Base-by-base conservation (phyloP, 2,329 filamentous ascomycete genomes). In the Penicillium sp. region DNA sequence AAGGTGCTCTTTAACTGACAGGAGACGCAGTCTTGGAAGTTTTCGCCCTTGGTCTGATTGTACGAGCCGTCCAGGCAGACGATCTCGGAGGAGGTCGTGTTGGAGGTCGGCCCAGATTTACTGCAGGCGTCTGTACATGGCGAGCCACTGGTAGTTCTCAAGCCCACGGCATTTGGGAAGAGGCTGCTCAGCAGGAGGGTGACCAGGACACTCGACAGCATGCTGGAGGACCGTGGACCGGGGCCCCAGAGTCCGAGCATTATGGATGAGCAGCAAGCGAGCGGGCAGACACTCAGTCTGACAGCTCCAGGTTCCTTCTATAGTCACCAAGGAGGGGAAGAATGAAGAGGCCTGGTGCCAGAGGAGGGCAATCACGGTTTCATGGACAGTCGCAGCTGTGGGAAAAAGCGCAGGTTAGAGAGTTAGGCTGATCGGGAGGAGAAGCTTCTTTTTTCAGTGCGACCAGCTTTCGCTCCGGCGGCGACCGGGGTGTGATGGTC, bases 1-100 rank as follows among this genome's bases (percentile, higher is more conserved):
- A 62, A 68, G 4, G 56, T 59, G 39, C 70, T 73, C 15, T 62
- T 47, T 47, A 73, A 52, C 41, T 67, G 56, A 46, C 70, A 73
- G 7, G 57, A 58, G 30, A 72, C 54, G 31, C 70, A 73, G 8
- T 63, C 52, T 38, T 68, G 42, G 35, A 72, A 71, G 9, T 55
- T 47, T 18, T 52, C 45, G 2, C 70, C 70, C 4, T 50, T 56
- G 3, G 62, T 64, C n/a, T 45, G 38, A 31, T 54, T 55, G 45
- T 60, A 72, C 19, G 64, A 43, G 2, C 43, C 35, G 51, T 73
- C 69, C 29, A 65, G 43, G 50, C 70, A 73, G 11, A 64, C 58
- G 26, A 72, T 64, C 31, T 71, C 67, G 9, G 58, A 54, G 3
- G 56, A 50, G n/a, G 67, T 70, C 4, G 66, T 71, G 41, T 67